Evolutionary conservation across 805 yeast genomes (phyloP).

Genomic region (Myxozyma melibiosi): DNA sequence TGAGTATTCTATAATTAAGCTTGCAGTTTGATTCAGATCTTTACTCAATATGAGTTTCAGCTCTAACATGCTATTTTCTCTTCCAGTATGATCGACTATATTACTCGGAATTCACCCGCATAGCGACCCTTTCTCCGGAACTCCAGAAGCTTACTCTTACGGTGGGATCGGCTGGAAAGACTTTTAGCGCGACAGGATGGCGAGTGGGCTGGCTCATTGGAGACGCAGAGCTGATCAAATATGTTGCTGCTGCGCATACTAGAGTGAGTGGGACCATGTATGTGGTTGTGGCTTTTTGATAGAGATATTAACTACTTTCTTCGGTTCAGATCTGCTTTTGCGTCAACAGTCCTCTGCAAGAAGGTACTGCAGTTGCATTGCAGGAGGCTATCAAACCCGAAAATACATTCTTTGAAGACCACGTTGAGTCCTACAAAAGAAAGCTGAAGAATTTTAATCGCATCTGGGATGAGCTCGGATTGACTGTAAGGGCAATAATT

Average conservation of each 20-base stretch:
- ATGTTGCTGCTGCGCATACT: constrained; percentile 86
- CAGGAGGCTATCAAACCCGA: constrained; percentile 52
- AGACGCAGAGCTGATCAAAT: constrained; percentile 74
- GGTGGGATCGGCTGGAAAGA: constrained; percentile 96
- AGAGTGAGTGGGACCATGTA: constrained; percentile 47
- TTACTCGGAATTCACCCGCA: constrained; percentile 75
- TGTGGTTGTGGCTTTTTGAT: background rate
- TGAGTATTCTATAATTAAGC: no score
- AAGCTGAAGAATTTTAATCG: constrained; percentile 74
- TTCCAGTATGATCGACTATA: constrained; percentile 84
- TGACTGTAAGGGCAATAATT: constrained; percentile 52
- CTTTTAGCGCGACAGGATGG: constrained; percentile 99
- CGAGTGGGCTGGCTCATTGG: constrained; percentile 96
- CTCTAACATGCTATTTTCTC: no score
- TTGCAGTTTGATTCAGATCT: no score
- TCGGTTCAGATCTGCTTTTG: constrained; percentile 68
- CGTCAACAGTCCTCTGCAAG: constrained; percentile 89
- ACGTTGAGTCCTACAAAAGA: constrained; percentile 65
- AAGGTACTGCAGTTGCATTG: constrained; percentile 82
- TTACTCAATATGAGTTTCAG: no score
- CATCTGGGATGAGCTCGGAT: constrained; percentile 80
- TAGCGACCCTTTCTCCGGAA: constrained; percentile 81
- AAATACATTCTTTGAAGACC: constrained; percentile 67
- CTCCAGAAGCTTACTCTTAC: constrained; percentile 77
- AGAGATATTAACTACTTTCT: background rate